A percentile compares a stretch with the other conserved stretches of the same genome.
Conservation (phyloP, 2,329 filamentous ascomycete species). For the Rasamsonia emersonii region DNA sequence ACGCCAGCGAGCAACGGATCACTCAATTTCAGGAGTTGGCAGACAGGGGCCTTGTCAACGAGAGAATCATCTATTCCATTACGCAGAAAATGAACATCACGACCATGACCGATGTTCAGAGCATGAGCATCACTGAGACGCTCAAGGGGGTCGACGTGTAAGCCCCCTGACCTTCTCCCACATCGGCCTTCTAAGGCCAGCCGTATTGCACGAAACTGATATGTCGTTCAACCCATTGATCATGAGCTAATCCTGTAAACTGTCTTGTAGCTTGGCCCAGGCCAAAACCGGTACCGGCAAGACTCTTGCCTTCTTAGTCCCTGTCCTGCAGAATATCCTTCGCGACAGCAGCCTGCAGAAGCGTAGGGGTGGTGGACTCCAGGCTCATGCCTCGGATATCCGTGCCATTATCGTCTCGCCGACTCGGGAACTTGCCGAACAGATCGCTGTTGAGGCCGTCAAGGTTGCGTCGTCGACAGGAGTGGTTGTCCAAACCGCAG, state of each 20-base stretch:
- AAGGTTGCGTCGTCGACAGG: conserved; percentile 59
- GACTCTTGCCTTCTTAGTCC: conserved; percentile 85
- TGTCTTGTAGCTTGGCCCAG: conserved; percentile 62
- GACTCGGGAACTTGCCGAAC: conserved; percentile 55
- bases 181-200: background rate
- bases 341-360: conserved; percentile 46
- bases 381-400: conserved; percentile 40
- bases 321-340: conserved; percentile 72
- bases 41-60: conserved; percentile 45
- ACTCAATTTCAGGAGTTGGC: conserved; percentile 33
- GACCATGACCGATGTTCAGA: conserved; percentile 88
- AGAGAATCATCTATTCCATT: conserved; percentile 59
- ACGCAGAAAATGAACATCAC: conserved; percentile 65
- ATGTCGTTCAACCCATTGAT: background rate
- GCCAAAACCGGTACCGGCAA: conserved; percentile 97
- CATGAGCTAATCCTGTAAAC: conserved; percentile 9
- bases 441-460: conserved; percentile 62
- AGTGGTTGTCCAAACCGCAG: conserved; percentile 66
- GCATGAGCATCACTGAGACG: conserved; percentile 70
- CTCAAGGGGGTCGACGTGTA: conserved; percentile 76
- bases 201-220: background rate
- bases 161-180: conserved; percentile 26
- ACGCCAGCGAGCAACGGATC: conserved; percentile 14
- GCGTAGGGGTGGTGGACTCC: conserved; percentile 7
- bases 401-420: conserved; percentile 54